phyloP scores from a whole-genome alignment of 371 early-diverging fungal genomes.

The Mucor irregularis region DNA sequence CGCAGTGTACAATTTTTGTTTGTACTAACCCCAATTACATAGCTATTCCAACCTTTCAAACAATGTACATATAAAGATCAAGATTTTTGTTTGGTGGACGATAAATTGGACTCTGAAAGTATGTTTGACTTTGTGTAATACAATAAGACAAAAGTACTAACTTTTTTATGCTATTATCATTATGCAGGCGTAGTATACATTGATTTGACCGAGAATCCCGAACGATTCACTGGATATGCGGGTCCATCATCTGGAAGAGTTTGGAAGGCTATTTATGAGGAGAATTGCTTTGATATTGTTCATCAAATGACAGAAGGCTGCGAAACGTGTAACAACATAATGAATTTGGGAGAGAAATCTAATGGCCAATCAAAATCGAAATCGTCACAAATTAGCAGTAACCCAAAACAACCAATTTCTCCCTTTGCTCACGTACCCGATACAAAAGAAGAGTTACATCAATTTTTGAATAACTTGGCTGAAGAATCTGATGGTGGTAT shows the following conservation, averaged over 20 bases:
- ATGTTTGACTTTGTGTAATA: background rate
- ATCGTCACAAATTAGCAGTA: background rate
- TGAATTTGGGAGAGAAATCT: constrained; percentile 18
- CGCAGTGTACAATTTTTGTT: too few species aligned
- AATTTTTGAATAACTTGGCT: constrained; percentile 50
- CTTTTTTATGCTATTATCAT: background rate
- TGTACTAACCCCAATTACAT: too few species aligned
- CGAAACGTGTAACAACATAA: constrained; percentile 41
- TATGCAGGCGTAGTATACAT: constrained; percentile 81
- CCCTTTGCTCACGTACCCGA: constrained; percentile 41
- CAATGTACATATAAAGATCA: constrained; percentile 70
- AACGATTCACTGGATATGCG: constrained; percentile 95
- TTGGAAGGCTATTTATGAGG: constrained; percentile 94
- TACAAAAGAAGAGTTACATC: constrained; percentile 32
- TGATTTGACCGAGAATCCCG: constrained; percentile 89
- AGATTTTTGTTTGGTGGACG: constrained; percentile 91
- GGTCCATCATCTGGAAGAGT: constrained; percentile 87
- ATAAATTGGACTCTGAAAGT: constrained; percentile 59
- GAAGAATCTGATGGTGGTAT: constrained; percentile 43
- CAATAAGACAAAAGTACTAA: background rate
- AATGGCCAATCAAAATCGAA: background rate
- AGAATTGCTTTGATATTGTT: constrained; percentile 91
- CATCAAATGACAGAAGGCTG: constrained; percentile 62
- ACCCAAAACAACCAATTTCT: constrained; percentile 29
- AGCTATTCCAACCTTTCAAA: constrained; percentile 54